Evolutionary conservation across 148 eudicot species (phyloP).

Genomic region (Polygonum maritimum): DNA sequence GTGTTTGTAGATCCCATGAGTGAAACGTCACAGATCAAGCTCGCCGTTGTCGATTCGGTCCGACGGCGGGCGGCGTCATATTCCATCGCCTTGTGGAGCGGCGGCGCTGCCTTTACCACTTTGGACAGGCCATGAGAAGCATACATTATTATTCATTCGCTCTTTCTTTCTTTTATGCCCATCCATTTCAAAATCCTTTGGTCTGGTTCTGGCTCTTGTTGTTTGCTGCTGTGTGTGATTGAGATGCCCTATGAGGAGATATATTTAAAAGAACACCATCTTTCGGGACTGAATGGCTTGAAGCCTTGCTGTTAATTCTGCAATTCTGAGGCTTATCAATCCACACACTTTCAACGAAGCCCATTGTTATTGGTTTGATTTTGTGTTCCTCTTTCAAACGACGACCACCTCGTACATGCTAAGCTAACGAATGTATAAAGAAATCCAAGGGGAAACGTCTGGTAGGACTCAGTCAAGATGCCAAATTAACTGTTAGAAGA

Average conservation of each 20-base stretch:
- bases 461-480: no score
- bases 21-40: constrained; percentile 27
- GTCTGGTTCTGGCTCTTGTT: neutral
- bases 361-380: no score
- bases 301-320: constrained; percentile 5
- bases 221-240: neutral
- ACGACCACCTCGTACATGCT: no score
- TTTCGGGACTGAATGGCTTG: constrained; percentile 9
- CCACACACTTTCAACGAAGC: neutral
- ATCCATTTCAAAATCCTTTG: no score
- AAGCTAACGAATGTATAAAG: no score
- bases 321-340: constrained; percentile 7
- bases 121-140: constrained; percentile 39
- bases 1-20: constrained; percentile 31
- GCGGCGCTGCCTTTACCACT: constrained; percentile 30
- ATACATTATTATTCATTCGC: neutral
- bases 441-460: no score
- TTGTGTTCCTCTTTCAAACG: no score
- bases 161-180: neutral
- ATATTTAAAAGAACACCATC: neutral
- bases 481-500: no score
- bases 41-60: constrained; percentile 13
- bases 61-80: constrained; percentile 25
- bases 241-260: neutral
- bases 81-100: constrained; percentile 41